A percentile compares a stretch with the other conserved stretches of the same genome.
Conservation (phyloP, 2,329 filamentous ascomycete genomes). For the Pseudogymnoascus sp. region DNA sequence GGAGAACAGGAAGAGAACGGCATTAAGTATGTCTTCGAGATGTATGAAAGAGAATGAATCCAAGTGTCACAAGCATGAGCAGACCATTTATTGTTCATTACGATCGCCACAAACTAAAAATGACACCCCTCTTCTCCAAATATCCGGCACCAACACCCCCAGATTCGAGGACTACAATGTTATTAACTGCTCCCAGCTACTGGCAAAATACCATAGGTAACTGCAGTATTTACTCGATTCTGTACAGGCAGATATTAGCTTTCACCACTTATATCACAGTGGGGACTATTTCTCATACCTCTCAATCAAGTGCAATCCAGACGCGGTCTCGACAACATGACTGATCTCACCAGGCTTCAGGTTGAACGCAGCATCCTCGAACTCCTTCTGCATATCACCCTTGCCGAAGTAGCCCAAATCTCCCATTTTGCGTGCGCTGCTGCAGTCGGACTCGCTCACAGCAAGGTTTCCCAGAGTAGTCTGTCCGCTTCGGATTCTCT, state of each 20-base stretch:
- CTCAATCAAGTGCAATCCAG: conserved; percentile 92
- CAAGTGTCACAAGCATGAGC: background rate
- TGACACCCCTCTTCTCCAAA: background rate
- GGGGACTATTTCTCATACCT: conserved; percentile 47
- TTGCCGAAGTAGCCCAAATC: conserved; percentile 92
- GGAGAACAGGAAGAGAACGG: conserved; percentile 56
- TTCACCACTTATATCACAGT: background rate
- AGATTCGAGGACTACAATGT: background rate
- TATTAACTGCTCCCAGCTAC: background rate
- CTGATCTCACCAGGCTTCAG: conserved; percentile 83
- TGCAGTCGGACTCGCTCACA: conserved; percentile 86
- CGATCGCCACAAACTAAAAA: background rate
- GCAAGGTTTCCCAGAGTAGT: conserved; percentile 75
- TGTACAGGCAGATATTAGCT: background rate
- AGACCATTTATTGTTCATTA: conserved; percentile 6
- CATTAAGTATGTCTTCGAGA: conserved; percentile 63
- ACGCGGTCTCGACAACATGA: conserved; percentile 81
- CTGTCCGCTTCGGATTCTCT: conserved; percentile 65
- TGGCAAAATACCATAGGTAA: background rate
- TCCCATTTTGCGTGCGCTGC: conserved; percentile 86
- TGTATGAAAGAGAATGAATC: conserved; percentile 54
- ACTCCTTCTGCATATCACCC: conserved; percentile 98
- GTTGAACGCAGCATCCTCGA: conserved; percentile 92
- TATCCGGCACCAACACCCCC: background rate
- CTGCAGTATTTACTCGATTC: conserved; percentile 4